phyloP scores from a whole-genome alignment of 2,329 filamentous ascomycete genomes.

The Penicillium frequentans region DNA sequence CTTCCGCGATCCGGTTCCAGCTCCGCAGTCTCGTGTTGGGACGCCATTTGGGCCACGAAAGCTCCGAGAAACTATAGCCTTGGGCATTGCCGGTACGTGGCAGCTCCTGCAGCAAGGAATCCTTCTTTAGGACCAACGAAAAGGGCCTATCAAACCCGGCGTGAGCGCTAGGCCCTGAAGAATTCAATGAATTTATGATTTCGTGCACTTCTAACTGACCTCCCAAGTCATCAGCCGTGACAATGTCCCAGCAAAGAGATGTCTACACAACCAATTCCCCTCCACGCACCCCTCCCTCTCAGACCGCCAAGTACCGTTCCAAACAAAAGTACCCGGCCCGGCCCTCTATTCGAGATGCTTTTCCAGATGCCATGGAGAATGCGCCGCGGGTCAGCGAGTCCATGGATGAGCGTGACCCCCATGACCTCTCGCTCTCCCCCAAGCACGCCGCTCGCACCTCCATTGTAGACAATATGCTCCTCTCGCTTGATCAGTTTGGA shows the following conservation, averaged over 20 bases:
- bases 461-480: conserved; percentile 91
- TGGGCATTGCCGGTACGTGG: conserved; percentile 17
- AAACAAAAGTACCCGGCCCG: conserved; percentile 30
- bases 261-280: conserved; percentile 32
- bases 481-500: conserved; percentile 84
- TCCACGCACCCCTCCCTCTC: conserved; percentile 42
- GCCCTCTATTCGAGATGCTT: conserved; percentile 42
- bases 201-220: neutral
- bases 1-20: neutral
- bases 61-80: neutral
- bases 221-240: conserved; percentile 4
- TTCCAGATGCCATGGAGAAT: conserved; percentile 39
- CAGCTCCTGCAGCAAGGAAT: neutral
- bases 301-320: conserved; percentile 32
- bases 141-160: neutral
- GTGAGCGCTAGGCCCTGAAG: neutral
- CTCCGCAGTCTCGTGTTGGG: neutral
- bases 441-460: conserved; percentile 80
- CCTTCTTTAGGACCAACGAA: neutral
- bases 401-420: conserved; percentile 49
- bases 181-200: neutral
- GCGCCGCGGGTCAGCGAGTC: conserved; percentile 36
- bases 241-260: conserved; percentile 31
- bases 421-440: conserved; percentile 80
- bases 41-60: conserved; percentile 10